phyloP scores from a whole-genome alignment of 495 filamentous ascomycete genomes.

The Neohortaea acidophila region DNA sequence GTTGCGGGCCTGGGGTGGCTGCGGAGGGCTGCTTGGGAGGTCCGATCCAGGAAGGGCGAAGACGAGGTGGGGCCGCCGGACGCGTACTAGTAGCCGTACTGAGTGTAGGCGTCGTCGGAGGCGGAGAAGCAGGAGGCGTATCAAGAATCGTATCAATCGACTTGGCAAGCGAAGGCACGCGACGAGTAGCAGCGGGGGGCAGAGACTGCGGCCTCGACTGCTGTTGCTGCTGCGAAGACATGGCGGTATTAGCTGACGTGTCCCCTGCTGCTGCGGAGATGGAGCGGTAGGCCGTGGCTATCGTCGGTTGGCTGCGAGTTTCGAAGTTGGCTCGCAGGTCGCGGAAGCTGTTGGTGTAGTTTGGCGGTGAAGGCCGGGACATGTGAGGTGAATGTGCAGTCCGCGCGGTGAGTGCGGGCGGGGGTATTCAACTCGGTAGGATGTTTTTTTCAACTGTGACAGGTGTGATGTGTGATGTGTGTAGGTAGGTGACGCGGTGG shows the following conservation, averaged over 20 bases:
- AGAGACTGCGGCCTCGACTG: no score
- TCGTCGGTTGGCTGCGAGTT: constrained; percentile 8
- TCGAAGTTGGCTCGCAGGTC: constrained; percentile 7
- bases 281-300: neutral
- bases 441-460: no score
- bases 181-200: no score
- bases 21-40: constrained; percentile 2
- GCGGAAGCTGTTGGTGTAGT: constrained; percentile 2
- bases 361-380: no score
- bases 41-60: constrained; percentile 17
- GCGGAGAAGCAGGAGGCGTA: neutral
- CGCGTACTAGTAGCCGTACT: no score
- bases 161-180: neutral
- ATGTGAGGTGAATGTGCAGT: no score
- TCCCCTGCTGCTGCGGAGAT: neutral
- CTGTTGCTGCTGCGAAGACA: no score
- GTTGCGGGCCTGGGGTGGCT: neutral
- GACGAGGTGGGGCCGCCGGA: neutral
- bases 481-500: no score
- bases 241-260: neutral
- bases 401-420: no score
- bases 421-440: no score
- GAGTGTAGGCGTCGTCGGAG: neutral
- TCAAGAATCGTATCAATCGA: constrained; percentile 10
- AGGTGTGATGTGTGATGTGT: no score